Evolutionary conservation across 495 filamentous ascomycete species (phyloP).

Genomic region (Annulohypoxylon bovei): DNA sequence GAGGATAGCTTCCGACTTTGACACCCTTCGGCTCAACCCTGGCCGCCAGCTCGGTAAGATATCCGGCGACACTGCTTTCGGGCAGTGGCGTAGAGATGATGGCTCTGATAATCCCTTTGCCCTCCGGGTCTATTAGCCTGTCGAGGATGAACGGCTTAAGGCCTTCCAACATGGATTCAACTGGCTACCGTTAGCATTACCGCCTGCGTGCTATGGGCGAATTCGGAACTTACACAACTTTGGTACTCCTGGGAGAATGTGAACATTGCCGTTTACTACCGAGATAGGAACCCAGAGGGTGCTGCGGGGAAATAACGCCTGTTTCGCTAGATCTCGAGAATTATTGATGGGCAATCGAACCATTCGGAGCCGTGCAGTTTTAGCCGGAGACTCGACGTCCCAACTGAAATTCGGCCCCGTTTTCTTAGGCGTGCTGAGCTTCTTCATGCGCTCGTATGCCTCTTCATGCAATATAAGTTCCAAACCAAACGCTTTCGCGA

Average conservation of each 20-base stretch:
- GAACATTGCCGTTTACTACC: slow-evolving; percentile 89
- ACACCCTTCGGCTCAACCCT: slow-evolving; percentile 76
- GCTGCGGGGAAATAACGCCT: slow-evolving; percentile 80
- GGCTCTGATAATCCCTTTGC: slow-evolving; percentile 78
- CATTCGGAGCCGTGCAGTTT: slow-evolving; percentile 88
- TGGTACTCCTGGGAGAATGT: slow-evolving; percentile 93
- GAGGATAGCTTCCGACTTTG: slow-evolving; percentile 96
- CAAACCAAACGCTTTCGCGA: slow-evolving; percentile 87
- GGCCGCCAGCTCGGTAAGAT: slow-evolving; percentile 79
- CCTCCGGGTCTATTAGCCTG: slow-evolving; percentile 77
- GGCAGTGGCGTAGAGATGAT: slow-evolving; percentile 85
- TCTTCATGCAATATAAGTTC: slow-evolving; percentile 78
- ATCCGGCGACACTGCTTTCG: slow-evolving; percentile 85
- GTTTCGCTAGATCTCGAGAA: slow-evolving; percentile 64
- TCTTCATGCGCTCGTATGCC: slow-evolving; percentile 84
- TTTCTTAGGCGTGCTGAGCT: slow-evolving; percentile 74
- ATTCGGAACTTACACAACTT: slow-evolving; percentile 65
- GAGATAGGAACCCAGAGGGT: slow-evolving; percentile 89
- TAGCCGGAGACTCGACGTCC: slow-evolving; percentile 79
- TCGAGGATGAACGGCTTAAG: slow-evolving; percentile 75
- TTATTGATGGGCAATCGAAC: slow-evolving; percentile 82
- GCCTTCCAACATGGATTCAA: slow-evolving; percentile 78
- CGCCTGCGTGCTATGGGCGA: not conserved
- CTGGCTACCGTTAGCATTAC: slow-evolving; percentile 35
- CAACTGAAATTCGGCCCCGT: slow-evolving; percentile 82